A percentile compares a stretch with the other conserved stretches of the same genome.
Conservation (phyloP, 257 asterid species). For the Solanum ossicruentum region DNA sequence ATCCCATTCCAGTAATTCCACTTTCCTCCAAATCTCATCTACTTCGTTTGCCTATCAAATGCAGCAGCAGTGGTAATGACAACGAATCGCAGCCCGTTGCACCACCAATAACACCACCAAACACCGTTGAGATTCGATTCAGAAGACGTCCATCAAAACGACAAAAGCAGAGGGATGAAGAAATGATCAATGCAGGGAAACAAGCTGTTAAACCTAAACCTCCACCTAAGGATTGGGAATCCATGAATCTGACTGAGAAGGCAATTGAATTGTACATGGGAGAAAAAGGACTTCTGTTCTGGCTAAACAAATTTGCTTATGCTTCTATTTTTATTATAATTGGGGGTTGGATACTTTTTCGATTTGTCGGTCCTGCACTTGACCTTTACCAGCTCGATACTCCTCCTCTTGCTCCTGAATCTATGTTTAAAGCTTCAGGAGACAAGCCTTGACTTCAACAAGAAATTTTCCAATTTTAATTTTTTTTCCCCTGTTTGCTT, state of each 20-base stretch:
- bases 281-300: constrained; percentile 60
- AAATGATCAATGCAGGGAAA: constrained; percentile 6
- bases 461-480: not conserved
- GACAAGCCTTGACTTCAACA: not conserved
- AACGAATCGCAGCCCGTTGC: constrained; percentile 18
- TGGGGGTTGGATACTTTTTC: constrained; percentile 81
- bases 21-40: not conserved
- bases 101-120: constrained; percentile 38
- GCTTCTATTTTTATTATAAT: constrained; percentile 76
- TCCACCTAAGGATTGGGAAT: constrained; percentile 64
- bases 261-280: constrained; percentile 66
- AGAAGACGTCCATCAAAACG: constrained; percentile 53
- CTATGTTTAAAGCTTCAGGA: constrained; percentile 39
- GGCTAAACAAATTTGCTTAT: constrained; percentile 89
- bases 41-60: constrained; percentile 11
- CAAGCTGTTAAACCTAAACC: constrained; percentile 3
- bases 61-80: constrained; percentile 12
- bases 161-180: constrained; percentile 20
- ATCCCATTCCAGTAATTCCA: constrained; percentile 23
- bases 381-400: constrained; percentile 75
- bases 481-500: not conserved
- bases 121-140: constrained; percentile 45
- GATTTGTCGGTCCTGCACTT: constrained; percentile 74
- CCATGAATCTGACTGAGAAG: constrained; percentile 62
- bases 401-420: constrained; percentile 56